Base-by-base conservation (phyloP, 129 eudicot genomes). In the Chrysanthemum lavandulifolium region DNA sequence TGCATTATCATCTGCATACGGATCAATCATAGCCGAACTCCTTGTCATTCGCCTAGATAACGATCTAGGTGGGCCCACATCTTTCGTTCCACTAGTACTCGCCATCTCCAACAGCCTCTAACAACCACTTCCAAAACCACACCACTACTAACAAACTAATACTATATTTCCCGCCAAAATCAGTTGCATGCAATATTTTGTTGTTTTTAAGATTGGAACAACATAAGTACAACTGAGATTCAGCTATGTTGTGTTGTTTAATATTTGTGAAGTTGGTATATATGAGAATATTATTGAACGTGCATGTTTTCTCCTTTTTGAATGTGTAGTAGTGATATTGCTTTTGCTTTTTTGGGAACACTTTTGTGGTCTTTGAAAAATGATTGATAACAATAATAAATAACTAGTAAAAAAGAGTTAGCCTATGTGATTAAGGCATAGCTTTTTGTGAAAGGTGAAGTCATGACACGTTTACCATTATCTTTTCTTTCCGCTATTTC, bases 21-120 rank as follows among this genome's bases (percentile, higher is more conserved):
- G 81, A 70, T 90, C 95, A 69, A 80, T 69, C 85, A 86, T 82
- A 2, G 89, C 67, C 19, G 88, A 78, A 54, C 77, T 54, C 62
- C 86, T 79, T 12, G 78, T 67, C 72, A 81, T 63, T 70, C 84
- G 64, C 86, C 85, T 68, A 5, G 91, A 86, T 16, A 75, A 50
- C 56, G 89, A 80, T 71, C 81, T 77, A 11, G 84, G 86, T 27
- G 83, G 84, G 31, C 69, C 89, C 53, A 65, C 81, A 5, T 75
- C 89, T 67, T 84, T 90, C 19, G 85, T 86, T 69, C 99, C 97
- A 77, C 97, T 90, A 12, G 89, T 43, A 71, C 97, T 94, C 80
- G 99, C 97, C 98, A 94, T 93, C 29, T 50, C 23, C 25, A 31
- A 21, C 64, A 36, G 49, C 4, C 65, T 60, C 31, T 47, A 62